Percentiles rank a stretch among this genome's conserved stretches.
Evolutionary conservation across 345 rosid genomes (phyloP).

Genomic region (Murraya koenigii): DNA sequence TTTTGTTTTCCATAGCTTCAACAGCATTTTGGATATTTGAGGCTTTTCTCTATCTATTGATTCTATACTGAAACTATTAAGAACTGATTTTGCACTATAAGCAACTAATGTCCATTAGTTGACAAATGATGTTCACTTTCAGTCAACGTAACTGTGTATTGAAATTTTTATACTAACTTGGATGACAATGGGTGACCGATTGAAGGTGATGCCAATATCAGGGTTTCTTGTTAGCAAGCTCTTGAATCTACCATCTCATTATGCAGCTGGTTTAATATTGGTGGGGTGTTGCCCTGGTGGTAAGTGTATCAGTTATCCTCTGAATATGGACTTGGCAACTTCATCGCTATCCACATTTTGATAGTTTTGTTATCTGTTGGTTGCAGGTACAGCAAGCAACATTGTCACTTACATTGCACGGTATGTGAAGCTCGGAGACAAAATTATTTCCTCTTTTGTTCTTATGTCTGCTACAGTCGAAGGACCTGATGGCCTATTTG

Average conservation of each 20-base stretch:
- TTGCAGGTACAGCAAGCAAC: conserved; percentile 92
- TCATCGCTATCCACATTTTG: conserved; percentile 7
- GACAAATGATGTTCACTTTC: neutral
- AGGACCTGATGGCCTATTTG: conserved; percentile 22
- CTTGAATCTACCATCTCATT: conserved; percentile 74
- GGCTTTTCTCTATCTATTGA: neutral
- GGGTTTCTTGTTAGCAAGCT: conserved; percentile 78
- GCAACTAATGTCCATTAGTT: neutral
- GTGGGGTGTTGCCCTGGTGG: conserved; percentile 97
- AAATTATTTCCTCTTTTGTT: neutral
- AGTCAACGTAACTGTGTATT: neutral
- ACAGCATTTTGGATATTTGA: neutral
- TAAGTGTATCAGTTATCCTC: conserved; percentile 23
- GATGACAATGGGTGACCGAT: conserved; percentile 11
- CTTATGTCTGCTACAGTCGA: conserved; percentile 10
- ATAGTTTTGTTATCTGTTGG: conserved; percentile 11
- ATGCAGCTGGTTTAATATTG: conserved; percentile 91
- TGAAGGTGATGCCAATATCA: conserved; percentile 87
- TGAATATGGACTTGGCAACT: neutral
- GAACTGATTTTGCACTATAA: neutral
- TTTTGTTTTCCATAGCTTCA: neutral
- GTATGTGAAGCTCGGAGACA: conserved; percentile 29
- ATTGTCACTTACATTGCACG: conserved; percentile 83
- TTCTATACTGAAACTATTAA: neutral
- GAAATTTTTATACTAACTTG: neutral